Conservation (phyloP, 2,329 filamentous ascomycete genomes). For the Drechslerella dactyloides region DNA sequence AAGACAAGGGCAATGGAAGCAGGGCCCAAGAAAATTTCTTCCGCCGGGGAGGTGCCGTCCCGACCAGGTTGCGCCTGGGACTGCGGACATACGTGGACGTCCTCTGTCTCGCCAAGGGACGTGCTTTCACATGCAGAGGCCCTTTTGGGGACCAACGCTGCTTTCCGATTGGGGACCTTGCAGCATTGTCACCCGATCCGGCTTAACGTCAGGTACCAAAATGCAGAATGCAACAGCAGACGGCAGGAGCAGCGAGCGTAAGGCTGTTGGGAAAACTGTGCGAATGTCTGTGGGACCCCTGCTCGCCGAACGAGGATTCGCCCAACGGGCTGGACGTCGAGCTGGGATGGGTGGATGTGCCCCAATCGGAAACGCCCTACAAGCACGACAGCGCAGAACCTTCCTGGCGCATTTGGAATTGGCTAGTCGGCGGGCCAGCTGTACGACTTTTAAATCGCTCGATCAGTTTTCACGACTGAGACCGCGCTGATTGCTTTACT, state of each 20-base stretch:
- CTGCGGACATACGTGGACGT: conserved; percentile 37
- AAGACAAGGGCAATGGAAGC: conserved; percentile 28
- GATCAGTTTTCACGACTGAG: conserved; percentile 19
- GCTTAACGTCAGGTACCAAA: conserved; percentile 51
- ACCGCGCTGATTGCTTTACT: conserved; percentile 13
- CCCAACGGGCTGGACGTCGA: conserved; percentile 11
- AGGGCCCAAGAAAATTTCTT: conserved; percentile 20
- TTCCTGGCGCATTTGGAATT: background rate
- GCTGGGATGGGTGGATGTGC: background rate
- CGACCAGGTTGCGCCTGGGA: conserved; percentile 18
- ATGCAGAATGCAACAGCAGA: conserved; percentile 41
- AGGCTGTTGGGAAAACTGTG: conserved; percentile 38
- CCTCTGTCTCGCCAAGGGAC: conserved; percentile 11
- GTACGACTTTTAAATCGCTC: conserved; percentile 35
- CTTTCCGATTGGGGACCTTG: too few relatives aligned
- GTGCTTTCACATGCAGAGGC: conserved; percentile 26
- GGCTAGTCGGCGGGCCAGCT: too few relatives aligned
- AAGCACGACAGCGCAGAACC: background rate
- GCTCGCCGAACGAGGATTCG: conserved; percentile 35
- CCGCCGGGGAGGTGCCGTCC: conserved; percentile 3
- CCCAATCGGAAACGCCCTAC: conserved; percentile 29
- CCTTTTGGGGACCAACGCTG: too few relatives aligned
- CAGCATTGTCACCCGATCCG: conserved; percentile 41
- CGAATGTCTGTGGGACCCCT: conserved; percentile 8
- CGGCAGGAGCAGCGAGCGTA: conserved; percentile 15